Evolutionary conservation across 148 eudicot species (phyloP), one percentile per base, ranked within the genome.

Genomic region (Persicaria tinctoria): DNA sequence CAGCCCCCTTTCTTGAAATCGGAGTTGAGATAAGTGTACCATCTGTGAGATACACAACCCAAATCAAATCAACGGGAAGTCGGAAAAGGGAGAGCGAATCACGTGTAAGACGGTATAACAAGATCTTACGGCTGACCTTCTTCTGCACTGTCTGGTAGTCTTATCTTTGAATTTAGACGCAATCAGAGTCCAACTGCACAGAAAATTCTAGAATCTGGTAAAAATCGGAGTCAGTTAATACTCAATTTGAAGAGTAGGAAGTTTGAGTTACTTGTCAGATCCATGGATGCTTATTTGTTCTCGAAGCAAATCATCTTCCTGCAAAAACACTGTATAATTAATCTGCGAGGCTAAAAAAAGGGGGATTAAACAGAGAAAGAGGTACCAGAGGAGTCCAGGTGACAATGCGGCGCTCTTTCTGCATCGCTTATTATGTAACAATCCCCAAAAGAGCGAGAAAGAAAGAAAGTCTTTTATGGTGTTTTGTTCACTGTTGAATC

Each of bases 1-100:
- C 98, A 95, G 46, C 97, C 98, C 2, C 98, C 98, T 81, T 81
- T 92, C 83, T 92, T 95, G 87, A 92, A 90, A 82, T 92, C 92
- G 72, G 98, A 89, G 83, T 92, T 95, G 84, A 90, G 91, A 76
- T 95, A 95, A 51, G 98, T 92, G 81, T 80, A 92, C 98, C 98
- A 95, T 82, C 98, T 95, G 86, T 74, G 71, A 60, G 59, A 51
- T 44, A 12, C 73, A 44, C 16, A 66, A 63, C 10, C 63, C 12
- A 5, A 57, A 57, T 57, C 8, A 18, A 57, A 66, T 66, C 70
- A 66, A 66, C 17, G 0, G 41, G 68, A 72, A 51, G 7, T 53
- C 46, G 18, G 18, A 46, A 41, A 74, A 60, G 16, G 27, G 16
- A 32, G 46, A 13, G 38, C 41, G 14, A 23, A 51, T 53, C 17